Percentiles rank a stretch among this genome's conserved stretches.
Evolutionary conservation across 2,329 filamentous ascomycete genomes (phyloP).

Genomic region (Annulohypoxylon truncatum): DNA sequence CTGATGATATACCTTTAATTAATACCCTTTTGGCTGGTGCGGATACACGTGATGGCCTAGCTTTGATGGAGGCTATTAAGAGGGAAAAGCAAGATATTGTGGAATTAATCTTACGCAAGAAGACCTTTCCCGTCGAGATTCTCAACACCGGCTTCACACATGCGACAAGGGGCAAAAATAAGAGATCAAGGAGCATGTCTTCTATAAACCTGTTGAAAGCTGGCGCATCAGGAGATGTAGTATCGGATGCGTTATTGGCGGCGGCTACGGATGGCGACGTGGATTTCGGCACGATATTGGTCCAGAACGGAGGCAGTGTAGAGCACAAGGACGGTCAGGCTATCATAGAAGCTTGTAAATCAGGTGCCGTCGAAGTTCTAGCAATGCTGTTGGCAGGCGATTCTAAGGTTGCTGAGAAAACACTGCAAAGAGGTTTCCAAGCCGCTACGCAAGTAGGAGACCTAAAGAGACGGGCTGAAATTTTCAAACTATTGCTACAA

Average conservation of each 20-base stretch:
- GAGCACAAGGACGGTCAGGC: constrained; percentile 65
- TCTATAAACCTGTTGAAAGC: constrained; percentile 59
- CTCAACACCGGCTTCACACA: constrained; percentile 58
- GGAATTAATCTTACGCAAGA: constrained; percentile 57
- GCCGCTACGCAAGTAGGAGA: constrained; percentile 65
- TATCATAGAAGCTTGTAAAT: constrained; percentile 65
- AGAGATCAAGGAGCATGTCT: constrained; percentile 55
- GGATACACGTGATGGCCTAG: constrained; percentile 63
- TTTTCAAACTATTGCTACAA: constrained; percentile 64
- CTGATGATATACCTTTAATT: constrained; percentile 62
- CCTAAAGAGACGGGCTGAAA: constrained; percentile 59
- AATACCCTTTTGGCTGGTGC: constrained; percentile 58
- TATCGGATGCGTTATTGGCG: constrained; percentile 62
- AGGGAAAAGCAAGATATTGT: constrained; percentile 60
- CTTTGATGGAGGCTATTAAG: constrained; percentile 59
- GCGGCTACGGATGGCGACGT: constrained; percentile 66
- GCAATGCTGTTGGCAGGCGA: constrained; percentile 61
- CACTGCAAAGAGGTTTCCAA: constrained; percentile 64
- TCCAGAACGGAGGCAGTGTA: constrained; percentile 63
- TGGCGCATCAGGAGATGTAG: constrained; percentile 58
- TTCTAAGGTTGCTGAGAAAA: constrained; percentile 54
- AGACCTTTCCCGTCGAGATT: constrained; percentile 53
- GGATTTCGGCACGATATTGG: constrained; percentile 61
- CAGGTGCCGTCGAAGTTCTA: constrained; percentile 62
- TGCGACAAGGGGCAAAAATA: constrained; percentile 57